Percentiles rank a stretch among this genome's conserved stretches.
Evolutionary conservation across 2,329 filamentous ascomycete genomes (phyloP).

Genomic region (Alternaria sp.): DNA sequence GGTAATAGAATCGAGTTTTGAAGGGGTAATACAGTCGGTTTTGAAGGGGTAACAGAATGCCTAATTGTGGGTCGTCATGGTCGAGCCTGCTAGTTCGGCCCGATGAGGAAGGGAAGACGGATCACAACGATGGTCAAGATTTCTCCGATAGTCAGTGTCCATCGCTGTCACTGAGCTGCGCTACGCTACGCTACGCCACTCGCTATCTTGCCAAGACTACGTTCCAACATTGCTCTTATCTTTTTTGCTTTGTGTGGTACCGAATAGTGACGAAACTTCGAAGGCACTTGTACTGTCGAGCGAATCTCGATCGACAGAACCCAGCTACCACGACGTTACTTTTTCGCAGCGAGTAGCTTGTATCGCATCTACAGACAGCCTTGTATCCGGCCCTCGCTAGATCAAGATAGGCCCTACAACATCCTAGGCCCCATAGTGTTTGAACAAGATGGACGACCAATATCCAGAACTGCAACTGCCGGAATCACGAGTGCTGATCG

Average conservation of each 20-base stretch:
- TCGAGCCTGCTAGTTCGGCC: slow-evolving; percentile 20
- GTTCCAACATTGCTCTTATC: slow-evolving; percentile 12
- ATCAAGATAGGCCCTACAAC: slow-evolving; percentile 1
- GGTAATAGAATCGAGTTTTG: slow-evolving; percentile 47
- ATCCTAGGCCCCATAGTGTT: slow-evolving; percentile 6
- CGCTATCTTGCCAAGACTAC: slow-evolving; percentile 9
- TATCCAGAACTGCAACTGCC: slow-evolving; percentile 55
- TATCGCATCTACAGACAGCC: background rate
- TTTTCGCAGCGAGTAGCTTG: background rate
- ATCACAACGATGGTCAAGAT: slow-evolving; percentile 9
- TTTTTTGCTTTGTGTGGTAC: slow-evolving; percentile 17
- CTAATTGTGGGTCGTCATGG: slow-evolving; percentile 19
- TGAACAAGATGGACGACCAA: slow-evolving; percentile 34
- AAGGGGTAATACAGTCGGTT: slow-evolving; percentile 46
- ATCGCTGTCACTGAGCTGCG: background rate
- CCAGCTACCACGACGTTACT: slow-evolving; percentile 3
- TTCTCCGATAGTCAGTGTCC: slow-evolving; percentile 1
- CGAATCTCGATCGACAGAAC: slow-evolving; percentile 3
- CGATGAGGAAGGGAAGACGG: slow-evolving; percentile 22
- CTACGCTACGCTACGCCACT: slow-evolving; percentile 5
- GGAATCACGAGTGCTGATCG: slow-evolving; percentile 84
- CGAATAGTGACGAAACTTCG: slow-evolving; percentile 14
- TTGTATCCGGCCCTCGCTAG: background rate
- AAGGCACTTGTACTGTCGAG: slow-evolving; percentile 3
- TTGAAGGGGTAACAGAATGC: slow-evolving; percentile 43